A percentile compares a stretch with the other conserved stretches of the same genome.
phyloP scores from a whole-genome alignment of 345 rosid genomes.

The Eutrema japonicum region DNA sequence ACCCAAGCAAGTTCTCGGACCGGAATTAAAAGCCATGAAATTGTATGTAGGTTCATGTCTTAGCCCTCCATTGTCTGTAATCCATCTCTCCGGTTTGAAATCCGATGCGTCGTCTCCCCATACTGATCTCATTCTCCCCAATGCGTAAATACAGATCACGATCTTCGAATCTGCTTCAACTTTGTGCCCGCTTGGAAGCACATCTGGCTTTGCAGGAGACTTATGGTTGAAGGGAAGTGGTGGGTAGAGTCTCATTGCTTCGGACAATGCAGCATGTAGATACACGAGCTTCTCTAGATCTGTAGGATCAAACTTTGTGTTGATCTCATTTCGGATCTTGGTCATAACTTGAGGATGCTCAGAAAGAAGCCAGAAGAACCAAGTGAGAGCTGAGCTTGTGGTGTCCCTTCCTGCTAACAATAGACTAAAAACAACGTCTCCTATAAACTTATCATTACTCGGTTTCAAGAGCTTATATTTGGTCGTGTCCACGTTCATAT shows the following conservation, averaged over 20 bases:
- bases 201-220: constrained; percentile 10
- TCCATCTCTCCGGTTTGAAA: constrained; percentile 54
- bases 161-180: constrained; percentile 28
- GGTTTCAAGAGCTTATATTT: constrained; percentile 26
- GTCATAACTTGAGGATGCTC: constrained; percentile 43
- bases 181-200: constrained; percentile 48
- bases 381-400: constrained; percentile 41
- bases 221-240: constrained; percentile 34
- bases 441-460: constrained; percentile 23
- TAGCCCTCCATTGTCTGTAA: constrained; percentile 29
- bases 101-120: constrained; percentile 54
- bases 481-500: constrained; percentile 16
- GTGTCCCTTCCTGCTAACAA: constrained; percentile 54
- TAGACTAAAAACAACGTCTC: constrained; percentile 49
- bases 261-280: constrained; percentile 36
- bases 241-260: constrained; percentile 45
- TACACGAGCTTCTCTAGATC: constrained; percentile 47
- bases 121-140: constrained; percentile 49
- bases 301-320: constrained; percentile 27
- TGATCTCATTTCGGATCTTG: constrained; percentile 33
- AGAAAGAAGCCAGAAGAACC: constrained; percentile 52
- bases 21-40: constrained; percentile 37
- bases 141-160: not conserved
- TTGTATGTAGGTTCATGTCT: constrained; percentile 30
- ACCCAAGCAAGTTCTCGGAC: constrained; percentile 41